Evolutionary conservation across 306 rosid genomes (phyloP), one percentile per base, ranked within the genome.

Genomic region (Styphnolobium japonicum): DNA sequence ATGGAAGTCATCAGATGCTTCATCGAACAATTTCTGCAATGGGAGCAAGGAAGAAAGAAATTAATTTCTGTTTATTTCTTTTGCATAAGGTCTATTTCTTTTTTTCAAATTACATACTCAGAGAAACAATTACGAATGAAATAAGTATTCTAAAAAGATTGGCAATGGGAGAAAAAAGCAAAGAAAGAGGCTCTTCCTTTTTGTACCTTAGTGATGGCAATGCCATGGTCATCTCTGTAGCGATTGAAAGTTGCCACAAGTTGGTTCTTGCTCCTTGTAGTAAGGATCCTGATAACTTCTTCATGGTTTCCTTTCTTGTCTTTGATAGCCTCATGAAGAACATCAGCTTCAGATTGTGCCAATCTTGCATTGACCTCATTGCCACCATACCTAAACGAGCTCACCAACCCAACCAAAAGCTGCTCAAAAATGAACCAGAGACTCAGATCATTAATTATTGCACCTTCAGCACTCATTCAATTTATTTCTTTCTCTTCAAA

Each of bases 201-300:
- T 4, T 76, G 62, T 11, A 94, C 98, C 97, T 91, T 91, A 25
- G 94, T 84, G 77, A 95, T 87, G 56, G 98, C 87, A 82, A 73
- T 65, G 51, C 86, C 92, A 68, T 85, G 88, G 37, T 73, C 92
- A 75, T 92, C 97, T 84, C 81, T 86, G 80, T 91, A 92, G 27
- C 77, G 73, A 61, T 92, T 94, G 87, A 92, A 89, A 57, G 91
- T 88, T 0, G 92, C 94, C 42, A 88, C 78, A 85, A 92, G 91
- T 78, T 92, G 97, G 0, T 85, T 64, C 78, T 85, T 92, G 86
- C 94, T 89, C 67, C 97, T 89, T 31, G 97, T 94, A 7, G 86
- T 90, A 15, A 92, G 84, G 52, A 90, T 90, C 84, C 97, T 89
- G 22, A 89, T 90, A 4, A 89, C 80, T 84, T 92, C 97, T 48